Base-by-base conservation (phyloP, 495 filamentous ascomycete species). In the Hyaloscypha finlandica region DNA sequence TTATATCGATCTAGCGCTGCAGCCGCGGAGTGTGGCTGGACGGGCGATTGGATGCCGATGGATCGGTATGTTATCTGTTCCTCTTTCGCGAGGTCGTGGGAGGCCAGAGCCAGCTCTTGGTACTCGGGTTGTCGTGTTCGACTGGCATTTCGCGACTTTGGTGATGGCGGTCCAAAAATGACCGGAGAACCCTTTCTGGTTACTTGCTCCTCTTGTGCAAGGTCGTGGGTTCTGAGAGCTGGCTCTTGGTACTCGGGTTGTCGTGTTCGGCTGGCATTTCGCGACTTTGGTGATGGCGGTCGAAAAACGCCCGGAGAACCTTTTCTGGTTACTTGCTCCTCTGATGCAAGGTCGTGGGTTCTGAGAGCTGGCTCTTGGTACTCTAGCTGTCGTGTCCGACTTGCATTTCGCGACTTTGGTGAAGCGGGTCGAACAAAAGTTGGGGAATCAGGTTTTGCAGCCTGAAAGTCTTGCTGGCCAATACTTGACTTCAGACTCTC, bases 391-490 rank as follows among this genome's bases (percentile, higher is more conserved):
- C 66, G 25, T 30, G 52, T 68, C 14, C 67, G 53, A 31, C 61
- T 64, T 3, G 53, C 35, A 60, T 65, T 65, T 14, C 67, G 37
- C 12, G 67, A 65, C 35, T 69, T 65, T 60, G 67, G 61, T 16
- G 62, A 61, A 25, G 22, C 3, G 3, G 67, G 67, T 16, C 54
- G 39, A n/a, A n/a, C 33, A 32, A 60, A 52, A 29, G 19, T 32
- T 32, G 42, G 45, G 29, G 42, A 48, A 33, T n/a, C 19, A 25
- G 53, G 33, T 16, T 42, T 45, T 8, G 33, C 35, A 20, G 20
- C 8, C 30, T 9, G 6, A 25, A 32, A 25, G 33, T 56, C 19
- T 14, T 6, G 30, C 12, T 58, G 16, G 9, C 45, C 57, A 22
- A 57, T 45, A 31, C 58, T 62, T 55, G 65, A 62, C 35, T 54